Base-by-base conservation (phyloP, 228 moss, liverwort and hornwort species). In the Sphagnum fallax region DNA sequence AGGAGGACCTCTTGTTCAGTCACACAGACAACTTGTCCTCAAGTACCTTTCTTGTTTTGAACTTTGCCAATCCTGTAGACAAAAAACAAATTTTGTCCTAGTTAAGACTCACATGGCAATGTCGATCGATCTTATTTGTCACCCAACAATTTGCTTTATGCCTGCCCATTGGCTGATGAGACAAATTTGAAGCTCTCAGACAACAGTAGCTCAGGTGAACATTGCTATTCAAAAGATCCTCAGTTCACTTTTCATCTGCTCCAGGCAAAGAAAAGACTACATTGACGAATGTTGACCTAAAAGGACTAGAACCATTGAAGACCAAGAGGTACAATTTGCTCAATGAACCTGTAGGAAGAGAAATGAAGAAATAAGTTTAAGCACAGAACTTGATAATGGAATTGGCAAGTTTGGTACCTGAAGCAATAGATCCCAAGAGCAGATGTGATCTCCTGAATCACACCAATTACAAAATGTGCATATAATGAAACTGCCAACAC, bases 401-500 rank as follows among this genome's bases (percentile, higher is more conserved):
- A 11, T 60, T 62, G 55, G 75, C 61, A 48, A 50, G 63, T 16
- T 64, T 14, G 73, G 16, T 78, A 97, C 96, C 83, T 97, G 91
- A 97, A 97, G 76, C 97, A 97, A 71, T 97, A 84, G 52, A 97
- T 97, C 66, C 90, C 90, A 49, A 97, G 88, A 18, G 88, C 93
- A 53, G 75, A 70, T 16, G 97, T 97, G 16, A 93, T 93, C 70
- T 97, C 93, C 14, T 90, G 80, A 68, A 97, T 89, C 49, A 97
- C 97, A 66, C 90, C 77, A 8, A 79, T 77, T 8, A 57, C 93
- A 1, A 97, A 97, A 73, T 97, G 96, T 60, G 87, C 63, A 50
- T 97, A 97, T 6, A 93, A 75, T 7, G 65, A 72, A 78, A 77
- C 96, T 96, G 86, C 71, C 18, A 32, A 53, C 16, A 10, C 16